phyloP scores from a whole-genome alignment of 768 basidiomycete genomes.

The Rhodosporidiobolus odoratus region DNA sequence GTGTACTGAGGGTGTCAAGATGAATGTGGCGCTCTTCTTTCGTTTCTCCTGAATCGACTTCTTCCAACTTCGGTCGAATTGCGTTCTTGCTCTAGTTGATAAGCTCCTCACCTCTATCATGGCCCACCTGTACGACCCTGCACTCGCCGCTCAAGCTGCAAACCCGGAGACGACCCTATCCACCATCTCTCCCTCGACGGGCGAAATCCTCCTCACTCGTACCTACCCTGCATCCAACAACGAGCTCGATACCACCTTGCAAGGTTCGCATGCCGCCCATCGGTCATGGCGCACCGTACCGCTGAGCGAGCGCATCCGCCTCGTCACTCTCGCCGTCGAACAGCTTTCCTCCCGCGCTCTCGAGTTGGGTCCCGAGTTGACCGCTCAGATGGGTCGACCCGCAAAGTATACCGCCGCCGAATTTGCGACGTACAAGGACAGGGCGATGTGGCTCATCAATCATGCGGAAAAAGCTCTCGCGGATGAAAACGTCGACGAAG shows the following conservation, averaged over 20 bases:
- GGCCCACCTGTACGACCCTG: constrained; percentile 14
- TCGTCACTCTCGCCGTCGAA: constrained; percentile 65
- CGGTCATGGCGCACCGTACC: constrained; percentile 49
- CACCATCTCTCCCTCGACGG: constrained; percentile 33
- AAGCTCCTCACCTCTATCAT: not conserved
- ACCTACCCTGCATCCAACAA: constrained; percentile 1
- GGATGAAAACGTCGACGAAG: constrained; percentile 67
- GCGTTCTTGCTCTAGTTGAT: too few species aligned
- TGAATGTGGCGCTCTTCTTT: not conserved
- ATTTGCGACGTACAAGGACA: constrained; percentile 69
- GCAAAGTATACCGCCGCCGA: constrained; percentile 72
- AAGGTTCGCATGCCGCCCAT: constrained; percentile 15
- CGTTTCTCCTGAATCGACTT: not conserved
- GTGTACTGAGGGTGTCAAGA: not conserved
- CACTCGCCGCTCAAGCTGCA: not conserved
- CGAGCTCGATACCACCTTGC: constrained; percentile 6
- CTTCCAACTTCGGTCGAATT: not conserved
- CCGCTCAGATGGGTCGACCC: constrained; percentile 87
- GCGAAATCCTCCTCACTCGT: constrained; percentile 11
- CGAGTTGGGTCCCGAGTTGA: constrained; percentile 68
- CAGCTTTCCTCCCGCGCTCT: constrained; percentile 57
- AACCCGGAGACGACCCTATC: constrained; percentile 1
- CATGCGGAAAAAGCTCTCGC: constrained; percentile 70
- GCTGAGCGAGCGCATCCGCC: constrained; percentile 61
- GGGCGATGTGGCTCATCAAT: constrained; percentile 75